Percentiles rank a stretch among this genome's conserved stretches.
phyloP scores from a whole-genome alignment of 2,329 filamentous ascomycete genomes.

The Pseudogymnoascus sp. region DNA sequence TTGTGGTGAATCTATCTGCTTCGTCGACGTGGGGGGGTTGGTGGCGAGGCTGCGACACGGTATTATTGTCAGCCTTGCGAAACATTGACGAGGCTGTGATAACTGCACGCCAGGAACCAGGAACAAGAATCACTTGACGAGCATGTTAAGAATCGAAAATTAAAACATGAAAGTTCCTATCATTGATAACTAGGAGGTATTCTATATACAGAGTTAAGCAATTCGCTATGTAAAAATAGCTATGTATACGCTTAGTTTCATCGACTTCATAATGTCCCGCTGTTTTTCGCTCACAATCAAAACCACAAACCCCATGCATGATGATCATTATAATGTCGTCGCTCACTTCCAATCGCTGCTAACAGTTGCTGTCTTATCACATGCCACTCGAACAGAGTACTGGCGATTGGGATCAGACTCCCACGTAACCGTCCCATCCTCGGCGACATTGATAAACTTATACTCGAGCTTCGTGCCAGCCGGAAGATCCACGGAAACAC shows the following conservation, averaged over 20 bases:
- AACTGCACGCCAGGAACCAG: neutral
- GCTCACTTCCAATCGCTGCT: constrained; percentile 15
- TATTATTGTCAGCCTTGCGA: neutral
- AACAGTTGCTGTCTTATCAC: constrained; percentile 15
- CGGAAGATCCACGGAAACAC: constrained; percentile 42
- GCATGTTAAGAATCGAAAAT: neutral
- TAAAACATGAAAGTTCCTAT: neutral
- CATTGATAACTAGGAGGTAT: neutral
- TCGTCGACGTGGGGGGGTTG: neutral
- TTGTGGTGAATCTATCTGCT: neutral
- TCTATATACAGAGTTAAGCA: constrained; percentile 1
- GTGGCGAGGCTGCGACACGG: neutral
- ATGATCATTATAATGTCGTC: too few species aligned
- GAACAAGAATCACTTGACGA: neutral
- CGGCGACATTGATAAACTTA: constrained; percentile 56
- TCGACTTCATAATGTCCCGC: neutral
- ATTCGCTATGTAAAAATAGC: neutral
- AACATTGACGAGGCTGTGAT: neutral
- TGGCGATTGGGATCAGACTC: constrained; percentile 39
- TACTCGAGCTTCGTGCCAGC: constrained; percentile 52
- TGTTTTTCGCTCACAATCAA: neutral
- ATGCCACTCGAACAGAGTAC: constrained; percentile 16
- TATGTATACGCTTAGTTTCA: neutral
- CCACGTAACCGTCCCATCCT: constrained; percentile 49
- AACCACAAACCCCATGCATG: neutral